A percentile compares a stretch with the other conserved stretches of the same genome.
phyloP scores from a whole-genome alignment of 139 green algal genomes.

The Astrephomene gubernaculifera region DNA sequence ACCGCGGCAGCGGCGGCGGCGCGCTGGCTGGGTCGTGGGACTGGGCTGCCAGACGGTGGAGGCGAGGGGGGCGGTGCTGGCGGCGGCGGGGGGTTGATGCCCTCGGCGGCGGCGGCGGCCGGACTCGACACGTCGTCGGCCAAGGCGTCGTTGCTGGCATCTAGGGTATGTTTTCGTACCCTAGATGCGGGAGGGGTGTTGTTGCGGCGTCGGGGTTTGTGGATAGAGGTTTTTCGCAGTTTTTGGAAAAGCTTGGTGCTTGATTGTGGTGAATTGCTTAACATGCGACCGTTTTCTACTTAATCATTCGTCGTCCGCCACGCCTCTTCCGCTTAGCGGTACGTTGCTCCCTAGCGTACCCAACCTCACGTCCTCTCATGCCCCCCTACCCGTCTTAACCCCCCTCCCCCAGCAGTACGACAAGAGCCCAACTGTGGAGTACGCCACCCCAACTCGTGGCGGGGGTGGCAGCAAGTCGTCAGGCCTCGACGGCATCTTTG shows the following conservation, averaged over 20 bases:
- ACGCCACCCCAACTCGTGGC: neutral
- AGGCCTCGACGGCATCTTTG: constrained; percentile 39
- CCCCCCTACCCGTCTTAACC: neutral
- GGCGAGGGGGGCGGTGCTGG: neutral
- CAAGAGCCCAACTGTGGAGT: constrained; percentile 14
- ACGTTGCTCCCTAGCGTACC: no score
- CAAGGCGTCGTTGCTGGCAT: constrained; percentile 36
- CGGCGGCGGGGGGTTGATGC: neutral
- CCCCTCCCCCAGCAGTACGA: constrained; percentile 17
- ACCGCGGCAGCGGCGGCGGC: constrained; percentile 28
- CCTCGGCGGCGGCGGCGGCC: neutral
- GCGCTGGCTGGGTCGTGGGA: constrained; percentile 33
- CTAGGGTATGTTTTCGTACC: neutral
- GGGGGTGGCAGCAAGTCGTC: neutral
- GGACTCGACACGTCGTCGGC: neutral
- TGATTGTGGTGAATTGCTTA: no score
- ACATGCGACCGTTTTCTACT: no score
- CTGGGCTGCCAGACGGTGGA: neutral
- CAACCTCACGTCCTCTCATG: no score
- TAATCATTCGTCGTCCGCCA: no score
- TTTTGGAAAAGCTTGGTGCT: no score
- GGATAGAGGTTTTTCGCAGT: no score
- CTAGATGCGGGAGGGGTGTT: neutral
- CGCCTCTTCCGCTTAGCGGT: no score
- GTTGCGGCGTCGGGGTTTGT: no score